Conservation (phyloP, 192 early-diverging fungal species). For the Gigaspora rosea region DNA sequence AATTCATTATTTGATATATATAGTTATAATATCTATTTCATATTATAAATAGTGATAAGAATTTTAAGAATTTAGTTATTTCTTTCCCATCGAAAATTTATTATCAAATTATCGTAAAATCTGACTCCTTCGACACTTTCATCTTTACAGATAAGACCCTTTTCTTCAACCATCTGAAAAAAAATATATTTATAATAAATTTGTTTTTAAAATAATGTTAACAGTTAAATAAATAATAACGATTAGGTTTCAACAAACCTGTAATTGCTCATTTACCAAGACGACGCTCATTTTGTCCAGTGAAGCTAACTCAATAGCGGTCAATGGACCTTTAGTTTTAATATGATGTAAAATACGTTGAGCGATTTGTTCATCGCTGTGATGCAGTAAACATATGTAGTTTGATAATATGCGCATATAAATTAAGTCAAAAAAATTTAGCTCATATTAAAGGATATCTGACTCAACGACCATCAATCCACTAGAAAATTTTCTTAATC, state of each 20-base stretch:
- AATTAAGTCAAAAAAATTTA: not conserved
- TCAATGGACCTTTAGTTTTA: constrained; percentile 51
- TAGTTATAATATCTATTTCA: too few relatives aligned
- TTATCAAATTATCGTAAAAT: constrained; percentile 76
- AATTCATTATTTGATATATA: too few relatives aligned
- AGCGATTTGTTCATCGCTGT: constrained; percentile 71
- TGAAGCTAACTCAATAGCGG: constrained; percentile 71
- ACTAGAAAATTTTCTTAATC: constrained; percentile 75
- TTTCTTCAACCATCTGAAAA: constrained; percentile 70
- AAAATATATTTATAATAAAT: not conserved
- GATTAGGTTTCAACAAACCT: constrained; percentile 45
- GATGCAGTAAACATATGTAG: constrained; percentile 40
- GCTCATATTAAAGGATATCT: constrained; percentile 31
- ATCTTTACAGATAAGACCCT: constrained; percentile 83
- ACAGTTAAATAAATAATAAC: not conserved
- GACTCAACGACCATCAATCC: constrained; percentile 80
- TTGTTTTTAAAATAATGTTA: not conserved
- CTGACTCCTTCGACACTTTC: constrained; percentile 81
- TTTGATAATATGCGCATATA: not conserved
- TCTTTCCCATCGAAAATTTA: constrained; percentile 18
- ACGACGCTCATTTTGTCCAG: constrained; percentile 60
- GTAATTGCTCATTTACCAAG: constrained; percentile 68
- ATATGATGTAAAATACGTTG: constrained; percentile 50
- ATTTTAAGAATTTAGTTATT: too few relatives aligned
- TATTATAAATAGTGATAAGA: too few relatives aligned